Base-by-base conservation (phyloP, 2,329 filamentous ascomycete species). In the Grosmannia clavigera region DNA sequence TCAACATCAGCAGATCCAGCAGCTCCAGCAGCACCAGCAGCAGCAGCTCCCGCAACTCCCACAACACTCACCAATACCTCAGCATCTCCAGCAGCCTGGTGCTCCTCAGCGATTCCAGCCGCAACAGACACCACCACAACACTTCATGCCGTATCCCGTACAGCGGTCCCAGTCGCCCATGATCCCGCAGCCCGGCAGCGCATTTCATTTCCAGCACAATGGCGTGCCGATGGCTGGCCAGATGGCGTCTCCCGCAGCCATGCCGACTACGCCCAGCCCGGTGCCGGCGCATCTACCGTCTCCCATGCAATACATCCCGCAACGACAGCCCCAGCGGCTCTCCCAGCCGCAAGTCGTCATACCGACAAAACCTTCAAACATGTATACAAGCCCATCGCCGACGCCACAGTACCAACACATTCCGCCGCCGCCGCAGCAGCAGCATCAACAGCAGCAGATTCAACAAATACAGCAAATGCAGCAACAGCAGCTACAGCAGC, bases 401-500 rank as follows among this genome's bases (percentile, higher is more conserved):
- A 55, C 43, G 10, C 52, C 14, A 16, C 67, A 64, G 43, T 69
- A 68, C 50, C 64, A 64, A 55, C 67, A 66, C 50, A 65, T 65
- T 22, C 66, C 68, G 9, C 40, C 50, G 25, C 64, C 62, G 22
- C 60, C 62, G 11, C 63, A 67, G 25, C 69, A 61, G 38, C 66
- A 64, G 16, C 66, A 66, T n/a, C 61, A 65, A 54, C 60, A 61
- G 56, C 64, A 64, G 46, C 62, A 67, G 14, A 59, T 60, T 29
- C 64, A 61, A 19, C 66, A 65, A 38, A 61, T 63, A 25, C 62
- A 61, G 14, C 65, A 61, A 12, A 58, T 58, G 16, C 27, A 14
- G 25, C 64, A 63, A 14, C 60, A 62, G 31, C 63, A 66, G n/a
- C 69, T 68, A 33, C 61, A 64, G 19, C 62, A 67, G 35, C 69